These are phyloP conservation scores for Dioscorea dumetorum DNA, from an alignment of 106 monocot species.

Conservation along the genomic window DNA sequence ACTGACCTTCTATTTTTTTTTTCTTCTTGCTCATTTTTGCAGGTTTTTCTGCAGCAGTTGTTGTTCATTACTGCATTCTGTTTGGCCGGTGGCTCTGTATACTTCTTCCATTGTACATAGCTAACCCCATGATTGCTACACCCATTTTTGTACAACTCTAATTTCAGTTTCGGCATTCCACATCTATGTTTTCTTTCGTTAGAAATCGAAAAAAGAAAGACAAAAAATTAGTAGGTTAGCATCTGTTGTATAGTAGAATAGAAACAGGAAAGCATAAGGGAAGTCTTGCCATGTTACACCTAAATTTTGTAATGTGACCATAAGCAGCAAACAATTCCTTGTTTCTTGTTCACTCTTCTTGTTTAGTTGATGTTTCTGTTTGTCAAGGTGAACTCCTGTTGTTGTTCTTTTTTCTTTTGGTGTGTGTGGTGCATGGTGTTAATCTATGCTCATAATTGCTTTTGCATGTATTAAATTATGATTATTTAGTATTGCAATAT, in stretches of 20 bases:
- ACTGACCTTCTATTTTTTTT: no score
- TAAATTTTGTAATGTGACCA: constrained; percentile 7
- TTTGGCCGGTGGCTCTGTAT: neutral
- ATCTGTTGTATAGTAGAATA: neutral
- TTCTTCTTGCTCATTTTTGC: no score
- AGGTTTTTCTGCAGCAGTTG: no score
- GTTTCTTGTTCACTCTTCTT: neutral
- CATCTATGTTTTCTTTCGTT: neutral
- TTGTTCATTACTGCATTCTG: no score
- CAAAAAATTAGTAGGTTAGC: constrained; percentile 7
- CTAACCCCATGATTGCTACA: constrained; percentile 8
- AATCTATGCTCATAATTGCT: no score
- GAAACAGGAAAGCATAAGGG: neutral
- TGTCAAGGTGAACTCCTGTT: neutral
- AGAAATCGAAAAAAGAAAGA: neutral
- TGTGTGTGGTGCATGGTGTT: no score
- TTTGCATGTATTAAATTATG: no score
- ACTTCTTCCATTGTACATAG: constrained; percentile 13
- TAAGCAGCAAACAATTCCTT: neutral
- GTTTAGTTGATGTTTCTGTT: no score
- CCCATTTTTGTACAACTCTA: constrained; percentile 8
- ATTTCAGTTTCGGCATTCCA: neutral
- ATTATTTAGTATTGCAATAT: no score
- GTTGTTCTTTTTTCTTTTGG: no score
- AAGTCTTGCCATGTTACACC: neutral